phyloP scores from a whole-genome alignment of 306 rosid genomes.

The Prosopis cineraria region DNA sequence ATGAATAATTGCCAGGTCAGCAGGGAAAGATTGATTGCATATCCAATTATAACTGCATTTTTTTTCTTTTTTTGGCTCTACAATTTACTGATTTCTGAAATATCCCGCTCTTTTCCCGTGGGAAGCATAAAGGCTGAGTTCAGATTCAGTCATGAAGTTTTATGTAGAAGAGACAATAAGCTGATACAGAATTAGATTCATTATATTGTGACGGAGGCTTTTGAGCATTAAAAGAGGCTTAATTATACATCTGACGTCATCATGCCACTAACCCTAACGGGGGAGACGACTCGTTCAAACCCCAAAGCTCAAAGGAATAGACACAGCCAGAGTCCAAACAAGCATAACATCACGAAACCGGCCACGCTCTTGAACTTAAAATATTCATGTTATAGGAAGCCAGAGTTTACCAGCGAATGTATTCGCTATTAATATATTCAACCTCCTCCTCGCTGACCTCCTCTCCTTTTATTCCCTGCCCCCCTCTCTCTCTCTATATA shows the following conservation, averaged over 20 bases:
- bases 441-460: conserved; percentile 44
- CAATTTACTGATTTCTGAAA: neutral
- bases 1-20: neutral
- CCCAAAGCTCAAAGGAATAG: conserved; percentile 6
- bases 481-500: neutral
- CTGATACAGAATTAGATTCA: too few species aligned
- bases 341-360: conserved; percentile 59
- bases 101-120: neutral
- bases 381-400: conserved; percentile 29
- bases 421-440: conserved; percentile 23
- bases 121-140: neutral
- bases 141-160: neutral
- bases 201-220: too few species aligned
- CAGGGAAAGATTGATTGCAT: neutral
- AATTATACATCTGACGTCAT: neutral
- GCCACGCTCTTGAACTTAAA: conserved; percentile 36
- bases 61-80: neutral
- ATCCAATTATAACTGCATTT: too few species aligned
- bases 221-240: too few species aligned
- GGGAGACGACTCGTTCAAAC: conserved; percentile 45
- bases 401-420: conserved; percentile 33
- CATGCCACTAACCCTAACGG: neutral
- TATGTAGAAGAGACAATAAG: too few species aligned
- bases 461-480: conserved; percentile 21
- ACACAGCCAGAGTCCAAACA: conserved; percentile 49